Base-by-base conservation (phyloP, 2,329 filamentous ascomycete genomes). In the Hymenoscyphus repandus region DNA sequence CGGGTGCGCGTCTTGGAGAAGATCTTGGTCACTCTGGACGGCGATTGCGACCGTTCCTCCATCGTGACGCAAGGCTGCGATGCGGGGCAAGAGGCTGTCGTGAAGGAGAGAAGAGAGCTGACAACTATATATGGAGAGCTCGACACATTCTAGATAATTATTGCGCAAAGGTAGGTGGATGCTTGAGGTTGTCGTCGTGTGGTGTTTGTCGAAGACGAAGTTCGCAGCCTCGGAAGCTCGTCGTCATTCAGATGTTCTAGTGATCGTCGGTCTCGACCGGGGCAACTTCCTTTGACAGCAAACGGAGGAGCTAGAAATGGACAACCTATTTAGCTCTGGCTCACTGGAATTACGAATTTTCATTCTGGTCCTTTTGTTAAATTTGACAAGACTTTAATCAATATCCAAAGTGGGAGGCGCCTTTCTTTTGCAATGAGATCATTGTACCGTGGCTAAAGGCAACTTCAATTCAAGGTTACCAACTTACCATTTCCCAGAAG, bases 41-140 rank as follows among this genome's bases (percentile, higher is more conserved):
- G 58, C 33, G 61, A 63, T 41, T 59, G 52, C 7, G 59, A 56
- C 30, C 47, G 49, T 27, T 60, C 62, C 6, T 33, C 69, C 17
- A 68, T 27, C 22, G 22, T 64, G 4, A 70, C 71, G 51, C 30
- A 4, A 47, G n/a, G 22, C n/a, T 34, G 34, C 33, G 22, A 47
- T 33, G 42, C 15, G 31, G 32, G 10, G 15, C 42, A 42, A 22
- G 39, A 42, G 22, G 20, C 17, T 17, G 13, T 36, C 10, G 42
- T 36, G 9, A 5, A 5, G 15, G 12, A 37, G 34, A 27, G 22
- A 7, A 27, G 22, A 7, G 22, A 27, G 22, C 7, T 27, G 4
- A 7, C 22, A 27, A 27, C 22, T 27, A 27, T 27, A 27, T 7
- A 27, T 27, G 22, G 22, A 27, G 22, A 27, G 7, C 4, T 27